Percentiles rank a stretch among this genome's conserved stretches.
Evolutionary conservation across 345 rosid species (phyloP).

Genomic region (Populus euphratica): DNA sequence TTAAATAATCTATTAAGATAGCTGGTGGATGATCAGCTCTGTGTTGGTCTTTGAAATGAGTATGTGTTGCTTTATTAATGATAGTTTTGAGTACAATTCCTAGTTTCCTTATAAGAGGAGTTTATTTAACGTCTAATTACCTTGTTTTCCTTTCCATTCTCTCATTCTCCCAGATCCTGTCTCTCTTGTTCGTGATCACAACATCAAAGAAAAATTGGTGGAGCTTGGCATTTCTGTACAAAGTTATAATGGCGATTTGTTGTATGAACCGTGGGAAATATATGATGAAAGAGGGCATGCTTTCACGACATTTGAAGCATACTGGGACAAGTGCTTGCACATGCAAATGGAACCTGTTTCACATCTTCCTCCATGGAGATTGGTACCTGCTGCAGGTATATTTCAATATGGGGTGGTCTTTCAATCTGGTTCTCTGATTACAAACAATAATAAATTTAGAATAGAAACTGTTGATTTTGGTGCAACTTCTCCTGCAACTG

Average conservation of each 20-base stretch:
- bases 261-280: slow-evolving; percentile 94
- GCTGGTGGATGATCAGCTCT: background rate
- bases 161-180: slow-evolving; percentile 55
- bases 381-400: slow-evolving; percentile 63
- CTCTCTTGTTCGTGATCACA: slow-evolving; percentile 81
- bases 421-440: background rate
- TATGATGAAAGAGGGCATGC: slow-evolving; percentile 62
- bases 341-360: slow-evolving; percentile 60
- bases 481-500: background rate
- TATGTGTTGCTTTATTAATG: background rate
- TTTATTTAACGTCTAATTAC: background rate
- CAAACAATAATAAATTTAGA: background rate
- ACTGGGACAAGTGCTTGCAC: slow-evolving; percentile 70
- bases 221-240: slow-evolving; percentile 80
- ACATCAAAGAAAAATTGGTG: slow-evolving; percentile 60
- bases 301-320: slow-evolving; percentile 61
- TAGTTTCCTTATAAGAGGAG: background rate
- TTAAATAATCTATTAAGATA: background rate
- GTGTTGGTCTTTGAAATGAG: background rate
- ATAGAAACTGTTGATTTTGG: background rate
- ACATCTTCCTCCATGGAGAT: slow-evolving; percentile 67
- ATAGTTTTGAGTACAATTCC: background rate
- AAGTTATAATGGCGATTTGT: slow-evolving; percentile 81
- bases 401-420: background rate
- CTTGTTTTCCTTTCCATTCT: background rate